Conservation (phyloP, 495 filamentous ascomycete species). For the Penicillium longicatenatum region DNA sequence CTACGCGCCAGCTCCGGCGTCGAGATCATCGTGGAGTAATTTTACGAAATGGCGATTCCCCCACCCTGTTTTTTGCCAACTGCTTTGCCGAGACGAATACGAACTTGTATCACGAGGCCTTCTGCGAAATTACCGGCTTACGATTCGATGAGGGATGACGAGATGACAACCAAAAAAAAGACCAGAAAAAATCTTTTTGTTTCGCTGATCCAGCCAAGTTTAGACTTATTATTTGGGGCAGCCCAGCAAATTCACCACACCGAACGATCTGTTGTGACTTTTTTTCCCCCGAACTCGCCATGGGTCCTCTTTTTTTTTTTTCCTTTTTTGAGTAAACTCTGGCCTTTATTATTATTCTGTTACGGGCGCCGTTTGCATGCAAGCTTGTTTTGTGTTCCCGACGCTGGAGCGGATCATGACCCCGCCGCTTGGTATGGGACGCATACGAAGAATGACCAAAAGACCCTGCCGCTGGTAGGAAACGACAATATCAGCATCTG, state of each 20-base stretch:
- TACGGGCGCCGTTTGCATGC: constrained; percentile 45
- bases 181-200: constrained; percentile 41
- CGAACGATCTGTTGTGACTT: constrained; percentile 31
- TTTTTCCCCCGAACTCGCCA: constrained; percentile 3
- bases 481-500: constrained; percentile 49
- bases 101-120: constrained; percentile 53
- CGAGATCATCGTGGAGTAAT: constrained; percentile 59
- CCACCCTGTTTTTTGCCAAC: constrained; percentile 35
- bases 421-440: constrained; percentile 30
- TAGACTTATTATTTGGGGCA: constrained; percentile 53
- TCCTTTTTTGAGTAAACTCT: constrained; percentile 12
- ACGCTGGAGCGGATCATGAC: constrained; percentile 23
- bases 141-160: constrained; percentile 61
- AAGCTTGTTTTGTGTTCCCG: constrained; percentile 35
- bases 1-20: constrained; percentile 59
- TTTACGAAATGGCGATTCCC: constrained; percentile 24
- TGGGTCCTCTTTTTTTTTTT: constrained; percentile 8
- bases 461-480: constrained; percentile 37
- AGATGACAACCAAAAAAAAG: constrained; percentile 53
- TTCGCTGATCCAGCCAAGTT: constrained; percentile 52
- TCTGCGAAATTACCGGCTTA: constrained; percentile 50
- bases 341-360: constrained; percentile 22
- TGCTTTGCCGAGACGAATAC: constrained; percentile 52
- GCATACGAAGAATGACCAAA: constrained; percentile 44
- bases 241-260: constrained; percentile 38